phyloP scores from a whole-genome alignment of 148 eudicot genomes.

The Rhododendron griersonianum region DNA sequence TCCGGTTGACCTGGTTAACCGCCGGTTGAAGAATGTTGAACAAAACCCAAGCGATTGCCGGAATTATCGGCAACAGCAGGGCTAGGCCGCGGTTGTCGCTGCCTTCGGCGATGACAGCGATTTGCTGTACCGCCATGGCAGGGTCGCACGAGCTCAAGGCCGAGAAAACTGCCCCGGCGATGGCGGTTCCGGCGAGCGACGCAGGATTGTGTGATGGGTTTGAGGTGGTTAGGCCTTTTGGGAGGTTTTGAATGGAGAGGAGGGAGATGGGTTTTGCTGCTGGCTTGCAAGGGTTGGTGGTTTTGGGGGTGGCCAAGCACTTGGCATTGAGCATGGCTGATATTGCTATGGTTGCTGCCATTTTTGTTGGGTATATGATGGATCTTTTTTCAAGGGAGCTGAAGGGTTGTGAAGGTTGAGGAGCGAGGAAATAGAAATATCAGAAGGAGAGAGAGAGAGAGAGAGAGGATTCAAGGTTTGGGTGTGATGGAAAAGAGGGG shows the following conservation, averaged over 20 bases:
- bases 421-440: not conserved
- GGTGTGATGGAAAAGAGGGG: slow-evolving; percentile 2
- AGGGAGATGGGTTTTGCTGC: slow-evolving; percentile 41
- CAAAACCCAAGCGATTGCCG: slow-evolving; percentile 87
- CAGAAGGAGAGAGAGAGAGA: not conserved
- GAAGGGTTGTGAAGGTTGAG: not conserved
- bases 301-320: slow-evolving; percentile 24
- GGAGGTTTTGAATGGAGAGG: slow-evolving; percentile 41
- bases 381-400: not conserved
- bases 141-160: slow-evolving; percentile 52
- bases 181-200: slow-evolving; percentile 36
- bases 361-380: slow-evolving; percentile 11
- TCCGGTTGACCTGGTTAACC: slow-evolving; percentile 65
- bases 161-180: slow-evolving; percentile 74
- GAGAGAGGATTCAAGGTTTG: not conserved
- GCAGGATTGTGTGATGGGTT: slow-evolving; percentile 6
- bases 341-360: slow-evolving; percentile 84
- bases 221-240: slow-evolving; percentile 36
- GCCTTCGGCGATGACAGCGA: slow-evolving; percentile 74
- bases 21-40: slow-evolving; percentile 88
- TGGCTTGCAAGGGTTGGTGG: slow-evolving; percentile 26
- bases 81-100: slow-evolving; percentile 77
- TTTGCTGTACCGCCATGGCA: slow-evolving; percentile 86
- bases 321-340: slow-evolving; percentile 73
- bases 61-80: slow-evolving; percentile 64